Base-by-base conservation (phyloP, 2,329 filamentous ascomycete genomes). In the Fusarium pseudoanthophilum region DNA sequence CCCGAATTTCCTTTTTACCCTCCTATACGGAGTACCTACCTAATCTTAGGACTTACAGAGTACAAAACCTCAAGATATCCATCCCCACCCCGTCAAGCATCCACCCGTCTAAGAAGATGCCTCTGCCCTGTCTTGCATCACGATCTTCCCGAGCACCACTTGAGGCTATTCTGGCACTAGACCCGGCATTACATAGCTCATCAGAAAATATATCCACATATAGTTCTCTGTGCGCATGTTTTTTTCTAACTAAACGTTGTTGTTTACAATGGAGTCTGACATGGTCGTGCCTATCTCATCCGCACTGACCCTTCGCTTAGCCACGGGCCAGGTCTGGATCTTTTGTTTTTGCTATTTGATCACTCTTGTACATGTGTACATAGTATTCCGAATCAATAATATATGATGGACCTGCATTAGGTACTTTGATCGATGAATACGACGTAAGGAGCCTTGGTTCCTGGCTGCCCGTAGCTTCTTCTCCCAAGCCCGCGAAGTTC, bases 131-230 rank as follows among this genome's bases (percentile, higher is more conserved):
- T 75, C 76, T 76, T 75, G 76, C 76, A 78, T 78, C 72, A 68
- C 75, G 76, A 78, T 78, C 76, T 74, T 77, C 76, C 76, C 76
- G 76, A 70, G 71, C 69, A 68, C 75, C 74, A 68, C 69, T 70
- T 67, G 73, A 76, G 55, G 74, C 73, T 69, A 71, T 70, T 72
- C 69, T 67, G 69, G 76, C 73, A 78, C 76, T 77, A 78, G 65
- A 67, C 62, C 67, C 55, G 62, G 72, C 63, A 68, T 64, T 62
- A 51, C 45, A 53, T 66, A 61, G 60, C 40, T 49, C 58, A 67
- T 60, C 48, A 65, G 49, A 60, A 49, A 55, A 46, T 24, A 73
- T 65, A 57, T 60, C 67, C 69, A 69, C 71, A 64, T 20, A 51
- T 55, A 26, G 42, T 53, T 53, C 55, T 49, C 61, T 53, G 49